Base-by-base conservation (phyloP, 2,329 filamentous ascomycete genomes). In the Xylaria arbuscula region DNA sequence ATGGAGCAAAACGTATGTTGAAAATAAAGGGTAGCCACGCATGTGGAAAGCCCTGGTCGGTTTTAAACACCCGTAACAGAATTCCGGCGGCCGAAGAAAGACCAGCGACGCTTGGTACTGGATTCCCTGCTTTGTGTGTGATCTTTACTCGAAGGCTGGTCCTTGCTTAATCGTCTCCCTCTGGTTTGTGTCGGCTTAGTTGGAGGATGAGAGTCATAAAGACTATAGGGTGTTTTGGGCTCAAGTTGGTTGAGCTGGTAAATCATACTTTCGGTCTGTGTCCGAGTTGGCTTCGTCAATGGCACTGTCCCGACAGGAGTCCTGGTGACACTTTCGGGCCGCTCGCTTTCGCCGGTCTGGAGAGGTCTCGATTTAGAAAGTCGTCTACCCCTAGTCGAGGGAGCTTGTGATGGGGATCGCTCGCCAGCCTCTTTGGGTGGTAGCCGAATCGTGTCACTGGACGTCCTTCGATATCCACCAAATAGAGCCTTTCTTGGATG, bases 281-380 rank as follows among this genome's bases (percentile, higher is more conserved):
- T 28, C n/a, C 15, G 32, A 38, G 60, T 70, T 1, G 66, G 63
- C 34, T 61, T 60, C 15, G 19, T 54, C 8, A 68, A 64, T 28
- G 68, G 63, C 38, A 66, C 54, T 9, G 65, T 62, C 32, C 69
- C 66, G 13, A 61, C 24, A 5, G 72, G 68, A 32, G 62, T 36
- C 28, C 48, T 70, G 8, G 58, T 60, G 40, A 45, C 55, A 17
- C 54, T 70, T 17, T 65, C 32, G 1, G 67, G 40, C 38, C 47
- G 64, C 13, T 71, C 66, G 2, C 55, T 22, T 56, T 72, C 70
- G 4, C 17, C 19, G 10, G 57, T 64, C 36, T 62, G 59, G 2
- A 24, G 47, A 36, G 64, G 57, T 62, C 45, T 64, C 8, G 72
- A 68, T 63, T 76, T 76, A 11, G 75, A 75, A 28, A 76, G 63